phyloP scores from a whole-genome alignment of 495 filamentous ascomycete genomes.

The Annulohypoxylon stygium region DNA sequence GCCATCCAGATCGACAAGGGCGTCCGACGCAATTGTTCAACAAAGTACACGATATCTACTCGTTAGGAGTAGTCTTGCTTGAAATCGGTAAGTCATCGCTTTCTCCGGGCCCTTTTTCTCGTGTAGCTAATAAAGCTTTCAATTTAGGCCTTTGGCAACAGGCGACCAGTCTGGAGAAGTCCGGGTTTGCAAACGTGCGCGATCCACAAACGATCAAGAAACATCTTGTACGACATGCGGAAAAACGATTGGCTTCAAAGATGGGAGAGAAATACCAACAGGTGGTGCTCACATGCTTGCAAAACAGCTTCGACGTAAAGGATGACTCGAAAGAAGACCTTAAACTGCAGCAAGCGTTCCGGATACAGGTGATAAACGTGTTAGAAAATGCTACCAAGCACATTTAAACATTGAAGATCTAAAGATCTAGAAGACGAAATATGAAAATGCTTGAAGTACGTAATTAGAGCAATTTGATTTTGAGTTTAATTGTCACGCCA shows the following conservation, averaged over 20 bases:
- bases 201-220: conserved; percentile 49
- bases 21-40: conserved; percentile 44
- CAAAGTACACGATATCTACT: conserved; percentile 56
- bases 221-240: conserved; percentile 49
- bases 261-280: conserved; percentile 51
- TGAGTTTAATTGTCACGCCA: background rate
- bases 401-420: conserved; percentile 6
- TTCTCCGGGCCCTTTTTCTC: background rate
- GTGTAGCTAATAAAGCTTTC: background rate
- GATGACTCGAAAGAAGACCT: conserved; percentile 53
- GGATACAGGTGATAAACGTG: conserved; percentile 50
- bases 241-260: conserved; percentile 42
- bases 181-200: conserved; percentile 40
- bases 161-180: conserved; percentile 49
- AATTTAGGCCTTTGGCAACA: conserved; percentile 40
- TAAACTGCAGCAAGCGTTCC: conserved; percentile 52
- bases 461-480: background rate
- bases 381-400: conserved; percentile 42
- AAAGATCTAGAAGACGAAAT: background rate
- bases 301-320: conserved; percentile 45
- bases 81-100: conserved; percentile 49
- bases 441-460: background rate
- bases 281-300: conserved; percentile 51
- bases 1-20: conserved; percentile 52
- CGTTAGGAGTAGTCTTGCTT: conserved; percentile 48